Percentiles rank a stretch among this genome's conserved stretches.
Conservation (phyloP, 768 basidiomycete genomes). For the Mycena polygramma region DNA sequence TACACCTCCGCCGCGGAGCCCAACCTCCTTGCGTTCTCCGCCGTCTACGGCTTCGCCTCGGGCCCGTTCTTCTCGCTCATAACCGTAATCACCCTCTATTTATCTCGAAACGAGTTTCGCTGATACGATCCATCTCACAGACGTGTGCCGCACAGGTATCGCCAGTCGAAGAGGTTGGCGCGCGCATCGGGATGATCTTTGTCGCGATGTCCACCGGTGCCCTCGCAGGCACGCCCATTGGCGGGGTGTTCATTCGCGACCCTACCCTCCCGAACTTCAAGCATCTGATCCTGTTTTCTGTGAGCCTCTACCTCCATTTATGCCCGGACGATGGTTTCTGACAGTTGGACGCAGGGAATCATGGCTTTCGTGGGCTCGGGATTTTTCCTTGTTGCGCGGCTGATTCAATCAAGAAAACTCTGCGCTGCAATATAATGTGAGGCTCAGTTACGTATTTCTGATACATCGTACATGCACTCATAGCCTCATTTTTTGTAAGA, state of each 20-base stretch:
- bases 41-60: slow-evolving; percentile 42
- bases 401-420: slow-evolving; percentile 21
- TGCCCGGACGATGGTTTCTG: not conserved
- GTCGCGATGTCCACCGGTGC: slow-evolving; percentile 43
- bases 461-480: too few species aligned
- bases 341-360: slow-evolving; percentile 9
- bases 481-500: too few species aligned
- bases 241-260: slow-evolving; percentile 39
- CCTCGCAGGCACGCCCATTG: slow-evolving; percentile 43
- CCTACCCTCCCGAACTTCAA: slow-evolving; percentile 37
- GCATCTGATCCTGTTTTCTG: slow-evolving; percentile 44
- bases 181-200: slow-evolving; percentile 43
- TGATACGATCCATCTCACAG: slow-evolving; percentile 12
- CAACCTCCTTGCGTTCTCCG: slow-evolving; percentile 42
- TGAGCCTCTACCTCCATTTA: slow-evolving; percentile 13
- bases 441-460: too few species aligned
- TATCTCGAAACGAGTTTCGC: too few species aligned
- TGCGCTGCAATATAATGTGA: slow-evolving; percentile 8
- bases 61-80: slow-evolving; percentile 44
- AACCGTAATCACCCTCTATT: slow-evolving; percentile 30
- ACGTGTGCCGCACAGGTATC: slow-evolving; percentile 41
- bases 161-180: slow-evolving; percentile 43
- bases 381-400: slow-evolving; percentile 22
- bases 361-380: slow-evolving; percentile 30
- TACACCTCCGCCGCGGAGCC: slow-evolving; percentile 39